phyloP scores from a whole-genome alignment of 225 moss, liverwort and hornwort genomes.

The Pseudoscleropodium purum region DNA sequence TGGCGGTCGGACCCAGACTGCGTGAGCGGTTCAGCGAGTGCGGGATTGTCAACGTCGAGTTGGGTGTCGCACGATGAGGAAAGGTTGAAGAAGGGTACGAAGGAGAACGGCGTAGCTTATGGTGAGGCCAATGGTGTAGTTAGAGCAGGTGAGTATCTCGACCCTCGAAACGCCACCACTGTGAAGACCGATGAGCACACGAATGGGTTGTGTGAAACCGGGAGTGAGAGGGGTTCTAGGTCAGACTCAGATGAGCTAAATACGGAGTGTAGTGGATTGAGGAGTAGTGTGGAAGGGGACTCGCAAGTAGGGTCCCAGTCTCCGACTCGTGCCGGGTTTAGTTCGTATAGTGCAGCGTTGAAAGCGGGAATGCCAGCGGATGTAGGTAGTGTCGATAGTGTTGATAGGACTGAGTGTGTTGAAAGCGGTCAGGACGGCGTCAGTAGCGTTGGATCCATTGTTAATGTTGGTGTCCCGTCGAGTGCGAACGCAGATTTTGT shows the following conservation, averaged over 20 bases:
- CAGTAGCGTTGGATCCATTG: constrained; percentile 35
- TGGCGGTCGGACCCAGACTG: constrained; percentile 93
- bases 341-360: constrained; percentile 95
- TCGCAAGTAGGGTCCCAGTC: constrained; percentile 38
- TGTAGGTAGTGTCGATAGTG: constrained; percentile 40
- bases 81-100: constrained; percentile 51
- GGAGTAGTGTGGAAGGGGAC: constrained; percentile 40
- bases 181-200: constrained; percentile 39
- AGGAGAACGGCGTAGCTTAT: constrained; percentile 54
- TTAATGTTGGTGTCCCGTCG: constrained; percentile 42
- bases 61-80: constrained; percentile 84
- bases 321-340: constrained; percentile 57
- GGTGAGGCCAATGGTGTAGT: constrained; percentile 58
- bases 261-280: constrained; percentile 40
- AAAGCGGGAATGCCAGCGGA: constrained; percentile 83
- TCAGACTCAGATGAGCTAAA: constrained; percentile 50
- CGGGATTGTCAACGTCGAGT: constrained; percentile 63
- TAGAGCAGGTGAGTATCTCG: constrained; percentile 48
- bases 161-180: constrained; percentile 36
- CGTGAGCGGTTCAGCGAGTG: constrained; percentile 73
- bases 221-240: constrained; percentile 63
- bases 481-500: constrained; percentile 48
- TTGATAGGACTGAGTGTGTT: constrained; percentile 14
- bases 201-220: constrained; percentile 60
- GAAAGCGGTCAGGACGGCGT: constrained; percentile 25